Percentiles rank a stretch among this genome's conserved stretches.
Conservation (phyloP, 1,284 basidiomycete species). For the Cutaneotrichosporon sp. region DNA sequence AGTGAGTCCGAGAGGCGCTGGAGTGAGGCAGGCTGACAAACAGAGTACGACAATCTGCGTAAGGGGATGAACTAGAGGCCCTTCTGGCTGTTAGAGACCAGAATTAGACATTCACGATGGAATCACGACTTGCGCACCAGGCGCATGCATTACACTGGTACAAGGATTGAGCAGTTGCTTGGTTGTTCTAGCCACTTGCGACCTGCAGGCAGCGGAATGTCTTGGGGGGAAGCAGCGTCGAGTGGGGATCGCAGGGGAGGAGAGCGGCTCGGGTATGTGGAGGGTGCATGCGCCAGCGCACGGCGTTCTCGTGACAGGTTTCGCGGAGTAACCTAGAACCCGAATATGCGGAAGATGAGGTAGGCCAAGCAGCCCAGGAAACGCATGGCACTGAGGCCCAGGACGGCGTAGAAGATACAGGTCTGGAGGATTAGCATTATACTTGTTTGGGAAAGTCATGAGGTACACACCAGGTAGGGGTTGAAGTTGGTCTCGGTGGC, state of each 20-base stretch:
- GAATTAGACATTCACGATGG: not conserved
- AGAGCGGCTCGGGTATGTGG: no score
- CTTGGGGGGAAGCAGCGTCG: no score
- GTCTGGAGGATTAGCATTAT: no score
- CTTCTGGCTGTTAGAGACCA: no score
- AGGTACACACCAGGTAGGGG: constrained; percentile 60
- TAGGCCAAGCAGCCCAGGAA: constrained; percentile 73
- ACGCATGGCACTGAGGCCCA: constrained; percentile 69
- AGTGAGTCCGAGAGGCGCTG: constrained; percentile 34
- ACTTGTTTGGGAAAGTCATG: not conserved
- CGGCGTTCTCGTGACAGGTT: not conserved
- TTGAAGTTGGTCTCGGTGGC: constrained; percentile 60
- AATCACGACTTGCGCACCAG: not conserved
- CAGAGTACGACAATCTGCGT: constrained; percentile 22
- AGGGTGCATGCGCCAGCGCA: not conserved
- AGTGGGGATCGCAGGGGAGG: no score
- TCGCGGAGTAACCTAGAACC: no score
- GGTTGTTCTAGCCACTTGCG: no score
- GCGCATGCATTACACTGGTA: constrained; percentile 3
- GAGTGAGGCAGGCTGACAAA: not conserved
- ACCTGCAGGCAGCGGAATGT: no score
- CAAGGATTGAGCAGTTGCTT: not conserved
- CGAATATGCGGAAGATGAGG: constrained; percentile 61
- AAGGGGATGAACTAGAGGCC: constrained; percentile 10
- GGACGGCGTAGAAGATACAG: constrained; percentile 75